Evolutionary conservation across 495 filamentous ascomycete species (phyloP).

Genomic region (Daldinia bambusicola): DNA sequence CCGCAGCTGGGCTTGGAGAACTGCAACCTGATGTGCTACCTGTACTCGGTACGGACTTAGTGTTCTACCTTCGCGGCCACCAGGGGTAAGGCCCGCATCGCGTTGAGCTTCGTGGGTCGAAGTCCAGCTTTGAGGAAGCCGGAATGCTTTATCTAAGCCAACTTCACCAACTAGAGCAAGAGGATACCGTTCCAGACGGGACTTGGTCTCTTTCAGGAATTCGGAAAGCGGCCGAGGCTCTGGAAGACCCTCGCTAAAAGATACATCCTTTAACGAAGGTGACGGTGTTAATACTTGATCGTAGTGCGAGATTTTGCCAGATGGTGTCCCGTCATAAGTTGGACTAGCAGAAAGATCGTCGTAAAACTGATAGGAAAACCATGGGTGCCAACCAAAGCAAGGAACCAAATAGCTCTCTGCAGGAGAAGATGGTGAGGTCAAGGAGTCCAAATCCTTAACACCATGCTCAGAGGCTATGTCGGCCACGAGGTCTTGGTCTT

Average conservation of each 20-base stretch:
- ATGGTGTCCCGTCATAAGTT: constrained; percentile 51
- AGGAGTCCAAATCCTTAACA: constrained; percentile 33
- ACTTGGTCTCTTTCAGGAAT: constrained; percentile 71
- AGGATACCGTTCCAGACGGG: constrained; percentile 70
- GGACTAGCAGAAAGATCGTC: constrained; percentile 63
- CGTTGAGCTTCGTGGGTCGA: constrained; percentile 46
- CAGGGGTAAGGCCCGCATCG: constrained; percentile 72
- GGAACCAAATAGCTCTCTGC: constrained; percentile 66
- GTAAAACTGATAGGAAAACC: constrained; percentile 92
- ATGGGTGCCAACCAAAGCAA: constrained; percentile 98
- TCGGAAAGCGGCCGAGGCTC: constrained; percentile 73
- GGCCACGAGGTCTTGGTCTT: constrained; percentile 89
- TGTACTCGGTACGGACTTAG: constrained; percentile 80
- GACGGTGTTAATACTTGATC: constrained; percentile 69
- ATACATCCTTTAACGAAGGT: constrained; percentile 60
- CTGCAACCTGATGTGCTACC: constrained; percentile 77
- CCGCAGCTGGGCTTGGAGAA: constrained; percentile 84
- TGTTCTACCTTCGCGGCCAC: constrained; percentile 80
- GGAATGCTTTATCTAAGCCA: constrained; percentile 86
- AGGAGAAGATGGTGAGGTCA: constrained; percentile 20
- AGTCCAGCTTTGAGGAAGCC: constrained; percentile 75
- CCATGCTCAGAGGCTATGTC: constrained; percentile 66
- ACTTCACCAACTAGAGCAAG: constrained; percentile 86
- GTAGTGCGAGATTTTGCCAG: constrained; percentile 77
- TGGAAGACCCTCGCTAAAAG: constrained; percentile 75